Conservation (phyloP, 257 asterid species). For the Echium plantagineum region DNA sequence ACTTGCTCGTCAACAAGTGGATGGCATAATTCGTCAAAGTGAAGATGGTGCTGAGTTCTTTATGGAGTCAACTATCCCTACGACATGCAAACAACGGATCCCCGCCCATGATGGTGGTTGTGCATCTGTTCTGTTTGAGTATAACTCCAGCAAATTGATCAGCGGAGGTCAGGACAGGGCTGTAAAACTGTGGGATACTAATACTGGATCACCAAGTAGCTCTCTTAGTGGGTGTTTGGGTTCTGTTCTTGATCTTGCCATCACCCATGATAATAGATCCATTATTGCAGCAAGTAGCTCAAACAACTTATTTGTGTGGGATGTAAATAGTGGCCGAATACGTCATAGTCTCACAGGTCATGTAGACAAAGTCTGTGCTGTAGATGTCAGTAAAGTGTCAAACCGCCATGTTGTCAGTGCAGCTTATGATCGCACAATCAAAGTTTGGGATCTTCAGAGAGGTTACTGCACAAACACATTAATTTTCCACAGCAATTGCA, state of each 20-base stretch:
- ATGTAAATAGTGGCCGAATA: slow-evolving; percentile 51
- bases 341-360: slow-evolving; percentile 90
- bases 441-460: slow-evolving; percentile 88
- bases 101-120: slow-evolving; percentile 95
- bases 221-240: slow-evolving; percentile 68
- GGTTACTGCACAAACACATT: slow-evolving; percentile 77
- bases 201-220: slow-evolving; percentile 36
- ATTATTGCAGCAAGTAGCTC: slow-evolving; percentile 83
- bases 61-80: slow-evolving; percentile 63
- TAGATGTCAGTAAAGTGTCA: slow-evolving; percentile 70
- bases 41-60: slow-evolving; percentile 89
- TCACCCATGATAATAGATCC: slow-evolving; percentile 64
- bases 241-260: slow-evolving; percentile 63
- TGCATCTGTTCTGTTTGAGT: slow-evolving; percentile 52
- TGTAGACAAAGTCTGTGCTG: slow-evolving; percentile 80
- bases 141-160: slow-evolving; percentile 50
- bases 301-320: slow-evolving; percentile 74
- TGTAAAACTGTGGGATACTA: slow-evolving; percentile 76
- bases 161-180: slow-evolving; percentile 90
- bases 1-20: slow-evolving; percentile 85
- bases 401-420: slow-evolving; percentile 69
- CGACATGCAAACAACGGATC: slow-evolving; percentile 66
- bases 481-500: slow-evolving; percentile 76
- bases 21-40: slow-evolving; percentile 77
- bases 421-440: slow-evolving; percentile 87